These are phyloP conservation scores for Collybiopsis luxurians DNA, from an alignment of 768 basidiomycete genomes.

Conservation along the genomic window DNA sequence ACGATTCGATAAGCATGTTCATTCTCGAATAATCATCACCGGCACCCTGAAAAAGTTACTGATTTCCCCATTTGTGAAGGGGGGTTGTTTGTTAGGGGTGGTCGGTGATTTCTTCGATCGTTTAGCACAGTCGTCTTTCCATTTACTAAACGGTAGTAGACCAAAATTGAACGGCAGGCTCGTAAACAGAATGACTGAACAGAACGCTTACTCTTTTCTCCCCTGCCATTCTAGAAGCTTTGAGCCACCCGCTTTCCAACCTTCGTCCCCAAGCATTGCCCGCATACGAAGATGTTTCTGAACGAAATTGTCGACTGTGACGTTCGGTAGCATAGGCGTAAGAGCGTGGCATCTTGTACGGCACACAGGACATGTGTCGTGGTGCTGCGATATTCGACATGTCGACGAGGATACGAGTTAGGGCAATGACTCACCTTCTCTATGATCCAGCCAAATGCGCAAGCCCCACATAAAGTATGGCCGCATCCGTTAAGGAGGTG, in stretches of 20 bases:
- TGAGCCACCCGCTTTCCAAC: slow-evolving; percentile 51
- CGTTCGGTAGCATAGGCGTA: slow-evolving; percentile 61
- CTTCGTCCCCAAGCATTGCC: slow-evolving; percentile 34
- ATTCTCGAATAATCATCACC: no score
- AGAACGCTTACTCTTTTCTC: slow-evolving; percentile 49
- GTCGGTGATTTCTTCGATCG: neutral
- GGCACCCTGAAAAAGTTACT: no score
- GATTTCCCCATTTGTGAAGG: no score
- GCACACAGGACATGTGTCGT: slow-evolving; percentile 58
- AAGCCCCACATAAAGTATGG: slow-evolving; percentile 69
- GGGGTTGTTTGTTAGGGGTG: neutral
- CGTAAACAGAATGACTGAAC: no score
- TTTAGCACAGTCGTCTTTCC: neutral
- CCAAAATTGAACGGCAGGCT: no score
- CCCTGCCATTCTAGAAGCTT: slow-evolving; percentile 48
- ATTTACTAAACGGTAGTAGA: slow-evolving; percentile 6
- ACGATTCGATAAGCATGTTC: no score
- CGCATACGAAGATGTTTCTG: slow-evolving; percentile 57
- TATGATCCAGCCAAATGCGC: slow-evolving; percentile 57
- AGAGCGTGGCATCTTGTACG: slow-evolving; percentile 40
- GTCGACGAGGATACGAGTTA: neutral
- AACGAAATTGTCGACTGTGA: slow-evolving; percentile 56
- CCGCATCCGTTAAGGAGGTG: slow-evolving; percentile 72
- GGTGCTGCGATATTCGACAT: slow-evolving; percentile 12
- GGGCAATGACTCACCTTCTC: slow-evolving; percentile 40